Evolutionary conservation across 2,329 filamentous ascomycete species (phyloP), one percentile per base, ranked within the genome.

Genomic region (Xylariaceae sp.): DNA sequence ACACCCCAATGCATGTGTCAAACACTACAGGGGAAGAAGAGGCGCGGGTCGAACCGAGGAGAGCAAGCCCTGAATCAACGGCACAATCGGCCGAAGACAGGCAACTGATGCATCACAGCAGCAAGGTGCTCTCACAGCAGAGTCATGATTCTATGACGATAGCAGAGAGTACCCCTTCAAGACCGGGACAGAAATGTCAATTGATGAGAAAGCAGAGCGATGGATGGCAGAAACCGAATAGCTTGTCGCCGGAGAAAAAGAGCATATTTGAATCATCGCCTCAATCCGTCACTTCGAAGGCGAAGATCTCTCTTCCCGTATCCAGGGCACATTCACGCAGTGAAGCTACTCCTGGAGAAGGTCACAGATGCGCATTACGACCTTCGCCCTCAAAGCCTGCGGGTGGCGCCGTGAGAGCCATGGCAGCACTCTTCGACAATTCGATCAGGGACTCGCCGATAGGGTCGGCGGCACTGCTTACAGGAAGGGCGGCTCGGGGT

Each of bases 371-470:
- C n/a, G n/a, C 26, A 13, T 39, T 43, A 8, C 44, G 39, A 18
- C 46, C 48, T 27, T 50, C 52, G 6, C 33, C 37, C 15, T 53
- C 46, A 4, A 52, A 40, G 33, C 51, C 53, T 1, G 34, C 42
- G 3, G 47, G 44, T 15, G 64, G 51, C 15, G 50, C 49, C 3
- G 69, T 72, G 10, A 68, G 56, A 43, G 67, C 66, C 2, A 71
- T 75, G 58, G 63, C 70, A 4, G 70, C 70, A 22, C 60, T 64
- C 47, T 73, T 73, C 47, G 67, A 75, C 40, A 60, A 45, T 25
- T 54, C 51, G 5, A 45, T 45, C 10, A 53, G 45, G 31, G 41
- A 49, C 18, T 48, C 52, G 1, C 44, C 42, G 35, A 43, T 17
- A 37, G 45, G 15, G 23, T 43, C 15, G 18, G 19, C 24, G 18